Conservation (phyloP, 257 asterid species). For the Eustoma russellianum region DNA sequence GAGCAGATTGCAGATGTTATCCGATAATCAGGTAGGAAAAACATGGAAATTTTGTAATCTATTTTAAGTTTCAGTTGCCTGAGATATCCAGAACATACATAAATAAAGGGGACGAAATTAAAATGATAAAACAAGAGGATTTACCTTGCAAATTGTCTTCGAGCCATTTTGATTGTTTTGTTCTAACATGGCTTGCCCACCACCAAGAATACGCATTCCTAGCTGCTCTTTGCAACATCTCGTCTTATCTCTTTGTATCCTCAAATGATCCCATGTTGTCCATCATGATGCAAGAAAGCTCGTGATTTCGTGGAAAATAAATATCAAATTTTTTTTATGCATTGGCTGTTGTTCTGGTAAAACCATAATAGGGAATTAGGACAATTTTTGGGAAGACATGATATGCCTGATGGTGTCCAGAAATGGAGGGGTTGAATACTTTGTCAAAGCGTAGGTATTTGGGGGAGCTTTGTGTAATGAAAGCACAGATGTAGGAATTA, state of each 20-base stretch:
- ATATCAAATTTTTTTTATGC: neutral
- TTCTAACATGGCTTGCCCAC: conserved; percentile 52
- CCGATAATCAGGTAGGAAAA: too few species aligned
- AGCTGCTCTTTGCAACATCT: conserved; percentile 46
- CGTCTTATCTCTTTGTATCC: conserved; percentile 3
- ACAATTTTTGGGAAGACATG: neutral
- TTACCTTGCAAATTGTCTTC: conserved; percentile 38
- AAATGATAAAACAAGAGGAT: neutral
- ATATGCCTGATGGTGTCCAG: conserved; percentile 14
- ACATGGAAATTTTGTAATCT: too few species aligned
- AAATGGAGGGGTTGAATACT: conserved; percentile 14
- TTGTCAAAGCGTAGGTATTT: conserved; percentile 16
- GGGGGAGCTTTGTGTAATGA: conserved; percentile 13
- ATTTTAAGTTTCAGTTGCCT: too few species aligned
- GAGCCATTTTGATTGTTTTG: conserved; percentile 51
- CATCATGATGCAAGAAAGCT: too few species aligned
- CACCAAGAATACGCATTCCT: conserved; percentile 56
- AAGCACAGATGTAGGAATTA: conserved; percentile 31
- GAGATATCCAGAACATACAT: too few species aligned
- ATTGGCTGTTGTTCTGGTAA: neutral
- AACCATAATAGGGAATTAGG: conserved; percentile 6
- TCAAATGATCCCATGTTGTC: neutral
- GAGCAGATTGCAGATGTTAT: too few species aligned
- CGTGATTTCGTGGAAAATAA: neutral
- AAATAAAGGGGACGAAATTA: neutral